Base-by-base conservation (phyloP, 805 yeast species). In the Cyberlindnera maclurae region DNA sequence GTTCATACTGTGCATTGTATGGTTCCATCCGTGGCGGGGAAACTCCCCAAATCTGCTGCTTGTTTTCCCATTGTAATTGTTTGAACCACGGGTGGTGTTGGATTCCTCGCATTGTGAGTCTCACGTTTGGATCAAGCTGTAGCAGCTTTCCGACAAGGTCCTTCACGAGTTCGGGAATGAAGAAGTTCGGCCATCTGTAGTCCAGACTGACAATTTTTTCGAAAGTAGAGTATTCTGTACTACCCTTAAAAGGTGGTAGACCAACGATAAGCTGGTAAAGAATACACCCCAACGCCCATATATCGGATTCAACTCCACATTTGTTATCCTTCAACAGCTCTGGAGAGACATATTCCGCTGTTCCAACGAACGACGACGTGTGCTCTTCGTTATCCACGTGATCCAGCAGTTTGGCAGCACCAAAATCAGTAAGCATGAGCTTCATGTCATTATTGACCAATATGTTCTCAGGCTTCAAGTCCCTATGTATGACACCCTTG, bases 211-310 rank as follows among this genome's bases (percentile, higher is more conserved):
- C 85, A 52, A 93, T 93, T 54, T 84, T 83, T 55, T 84, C 93
- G 58, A 84, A 84, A 0, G 90, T 84, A 38, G 78, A 62, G 51
- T 83, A 84, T 54, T 84, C 95, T 49, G 84, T 84, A 3, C 84
- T 70, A 1, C 90, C 94, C 53, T 82, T 83, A 58, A 84, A 84
- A 4, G 95, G 93, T 1, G 97, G 93, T 43, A 72, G 71, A 0
- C 97, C 96, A 47, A 93, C 93, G 13, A 89, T 77, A 89, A 93
- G 86, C 59, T 93, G 97, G 59, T 84, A 93, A 1, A 93, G 60
- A 3, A 93, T 90, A 57, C 97, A 88, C 0, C 98, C 98, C 57
- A 95, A 80, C 12, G 97, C 90, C 98, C 98, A 93, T 10, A 93
- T 78, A 62, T 93, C 98, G 26, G 96, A 83, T 82, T 81, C 82